Evolutionary conservation across 2,329 filamentous ascomycete genomes (phyloP).

Genomic region (Stachybotrys echinatus): DNA sequence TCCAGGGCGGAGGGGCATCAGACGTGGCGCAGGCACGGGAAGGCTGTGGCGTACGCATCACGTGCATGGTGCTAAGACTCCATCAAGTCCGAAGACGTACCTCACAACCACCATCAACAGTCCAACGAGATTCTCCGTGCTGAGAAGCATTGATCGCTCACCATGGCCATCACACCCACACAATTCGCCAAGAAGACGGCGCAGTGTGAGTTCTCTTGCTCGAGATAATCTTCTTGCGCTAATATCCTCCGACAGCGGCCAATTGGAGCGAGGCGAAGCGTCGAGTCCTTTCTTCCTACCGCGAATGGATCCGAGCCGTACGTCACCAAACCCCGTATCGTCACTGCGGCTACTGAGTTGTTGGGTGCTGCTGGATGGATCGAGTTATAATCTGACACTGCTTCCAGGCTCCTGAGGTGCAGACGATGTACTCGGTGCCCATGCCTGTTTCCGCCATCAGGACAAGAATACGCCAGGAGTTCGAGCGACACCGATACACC

Average conservation of each 20-base stretch:
- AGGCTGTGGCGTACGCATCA: conserved; percentile 15
- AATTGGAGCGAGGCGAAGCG: conserved; percentile 86
- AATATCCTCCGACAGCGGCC: conserved; percentile 54
- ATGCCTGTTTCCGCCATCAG: conserved; percentile 83
- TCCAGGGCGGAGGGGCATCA: conserved; percentile 10
- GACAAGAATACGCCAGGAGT: conserved; percentile 93
- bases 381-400: too few species aligned
- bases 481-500: conserved; percentile 91
- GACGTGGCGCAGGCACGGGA: conserved; percentile 13
- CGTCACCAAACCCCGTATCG: conserved; percentile 33
- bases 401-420: conserved; percentile 96
- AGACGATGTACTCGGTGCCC: conserved; percentile 93
- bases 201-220: conserved; percentile 56
- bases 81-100: conserved; percentile 18
- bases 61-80: conserved; percentile 17
- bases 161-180: conserved; percentile 86
- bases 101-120: conserved; percentile 22
- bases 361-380: too few species aligned
- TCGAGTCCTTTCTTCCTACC: conserved; percentile 83
- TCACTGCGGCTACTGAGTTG: too few species aligned
- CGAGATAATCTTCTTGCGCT: conserved; percentile 20
- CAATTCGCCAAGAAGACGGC: conserved; percentile 80
- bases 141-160: conserved; percentile 36
- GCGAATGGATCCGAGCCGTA: conserved; percentile 95
- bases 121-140: conserved; percentile 17